Conservation (phyloP, 2,329 filamentous ascomycete species). For the Catunica adiposa region DNA sequence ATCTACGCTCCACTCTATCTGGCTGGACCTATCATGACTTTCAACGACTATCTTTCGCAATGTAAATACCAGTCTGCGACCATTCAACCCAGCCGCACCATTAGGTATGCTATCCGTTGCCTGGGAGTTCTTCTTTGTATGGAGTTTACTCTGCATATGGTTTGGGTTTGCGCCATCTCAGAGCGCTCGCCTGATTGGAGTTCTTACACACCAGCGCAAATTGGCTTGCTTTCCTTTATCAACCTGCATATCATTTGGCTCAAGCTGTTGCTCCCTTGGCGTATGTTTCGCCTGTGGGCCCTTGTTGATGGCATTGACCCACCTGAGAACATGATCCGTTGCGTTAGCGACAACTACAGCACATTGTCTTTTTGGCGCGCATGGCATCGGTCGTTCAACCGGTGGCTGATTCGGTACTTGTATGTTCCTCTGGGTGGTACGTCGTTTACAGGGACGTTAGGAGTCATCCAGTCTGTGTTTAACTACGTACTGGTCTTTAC, state of each 20-base stretch:
- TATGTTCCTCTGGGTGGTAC: constrained; percentile 79
- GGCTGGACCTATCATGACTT: constrained; percentile 82
- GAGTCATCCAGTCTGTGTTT: constrained; percentile 41
- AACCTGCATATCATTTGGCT: constrained; percentile 97
- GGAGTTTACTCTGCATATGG: constrained; percentile 80
- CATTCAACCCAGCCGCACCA: constrained; percentile 52
- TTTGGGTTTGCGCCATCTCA: constrained; percentile 86
- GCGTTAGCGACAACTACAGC: constrained; percentile 88
- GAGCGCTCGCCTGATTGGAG: constrained; percentile 66
- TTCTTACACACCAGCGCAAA: constrained; percentile 69
- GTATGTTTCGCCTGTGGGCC: constrained; percentile 96
- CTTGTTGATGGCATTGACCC: constrained; percentile 83
- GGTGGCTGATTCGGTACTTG: constrained; percentile 85
- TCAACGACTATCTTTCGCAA: constrained; percentile 95
- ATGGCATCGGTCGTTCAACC: constrained; percentile 92
- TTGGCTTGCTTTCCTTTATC: constrained; percentile 83
- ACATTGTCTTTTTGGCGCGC: constrained; percentile 84
- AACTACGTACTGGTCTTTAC: constrained; percentile 83
- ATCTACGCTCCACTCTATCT: constrained; percentile 90
- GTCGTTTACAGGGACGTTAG: constrained; percentile 29
- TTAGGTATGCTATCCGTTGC: constrained; percentile 73
- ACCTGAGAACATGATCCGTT: constrained; percentile 95
- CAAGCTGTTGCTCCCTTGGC: constrained; percentile 90
- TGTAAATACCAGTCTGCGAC: constrained; percentile 55
- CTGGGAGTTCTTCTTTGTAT: constrained; percentile 64